A percentile compares a stretch with the other conserved stretches of the same genome.
These are phyloP conservation scores for Cryptococcus sp. DNA, from an alignment of 1,284 basidiomycete species.

Conservation along the genomic window DNA sequence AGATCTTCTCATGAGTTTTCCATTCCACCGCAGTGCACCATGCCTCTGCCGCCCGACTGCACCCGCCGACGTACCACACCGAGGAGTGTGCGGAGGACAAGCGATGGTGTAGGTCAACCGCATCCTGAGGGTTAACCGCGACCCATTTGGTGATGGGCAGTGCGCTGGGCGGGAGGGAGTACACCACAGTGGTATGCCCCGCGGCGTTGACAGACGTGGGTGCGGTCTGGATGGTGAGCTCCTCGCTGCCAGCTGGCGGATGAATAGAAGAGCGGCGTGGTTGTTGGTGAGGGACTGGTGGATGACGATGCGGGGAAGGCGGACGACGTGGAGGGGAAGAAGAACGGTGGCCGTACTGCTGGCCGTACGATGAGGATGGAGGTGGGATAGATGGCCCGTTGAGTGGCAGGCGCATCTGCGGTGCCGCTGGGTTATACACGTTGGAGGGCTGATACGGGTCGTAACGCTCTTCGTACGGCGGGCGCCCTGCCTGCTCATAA, in stretches of 20 bases:
- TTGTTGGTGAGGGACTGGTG: too few species aligned
- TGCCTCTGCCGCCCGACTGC: conserved; percentile 45
- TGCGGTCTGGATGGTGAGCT: conserved; percentile 32
- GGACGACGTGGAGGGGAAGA: conserved; percentile 11
- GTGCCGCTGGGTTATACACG: conserved; percentile 26
- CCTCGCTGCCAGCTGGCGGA: conserved; percentile 1
- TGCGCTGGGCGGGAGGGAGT: conserved; percentile 38
- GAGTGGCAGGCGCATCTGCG: conserved; percentile 16
- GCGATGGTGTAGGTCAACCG: conserved; percentile 41
- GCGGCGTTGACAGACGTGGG: conserved; percentile 28
- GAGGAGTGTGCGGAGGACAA: conserved; percentile 29
- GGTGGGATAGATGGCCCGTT: conserved; percentile 8
- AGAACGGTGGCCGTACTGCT: conserved; percentile 1
- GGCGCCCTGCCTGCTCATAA: too few species aligned
- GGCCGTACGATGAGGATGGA: neutral
- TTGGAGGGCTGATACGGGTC: conserved; percentile 39
- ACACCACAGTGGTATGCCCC: conserved; percentile 29
- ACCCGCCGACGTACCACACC: conserved; percentile 47
- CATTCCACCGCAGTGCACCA: conserved; percentile 49
- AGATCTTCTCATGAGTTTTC: conserved; percentile 35
- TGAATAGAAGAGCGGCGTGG: neutral
- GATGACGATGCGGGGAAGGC: neutral
- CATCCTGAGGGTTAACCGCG: conserved; percentile 37
- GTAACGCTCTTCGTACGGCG: conserved; percentile 34
- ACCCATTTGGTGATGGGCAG: conserved; percentile 47